Base-by-base conservation (phyloP, 2,329 filamentous ascomycete species). In the Hawksworthiomyces lignivorus region DNA sequence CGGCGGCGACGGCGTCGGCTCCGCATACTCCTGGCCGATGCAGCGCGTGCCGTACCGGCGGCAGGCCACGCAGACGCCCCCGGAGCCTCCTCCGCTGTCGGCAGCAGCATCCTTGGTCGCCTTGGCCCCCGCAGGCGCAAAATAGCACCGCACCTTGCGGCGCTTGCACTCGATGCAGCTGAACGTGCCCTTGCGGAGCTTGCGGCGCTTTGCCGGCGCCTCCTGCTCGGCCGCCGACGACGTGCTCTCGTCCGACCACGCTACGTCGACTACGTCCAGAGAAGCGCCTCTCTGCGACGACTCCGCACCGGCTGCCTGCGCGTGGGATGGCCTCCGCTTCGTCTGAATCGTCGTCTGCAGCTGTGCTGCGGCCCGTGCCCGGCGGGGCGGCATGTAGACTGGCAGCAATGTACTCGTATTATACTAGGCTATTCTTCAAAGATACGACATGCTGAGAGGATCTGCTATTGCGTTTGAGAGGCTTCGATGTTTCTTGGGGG, bases 101-200 rank as follows among this genome's bases (percentile, higher is more conserved):
- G 14, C 18, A 6, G 10, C 29, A 8, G 17, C 11, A 8, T 20
- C 14, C 14, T 11, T 9, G 26, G 7, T 19, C 19, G 6, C n/a
- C 21, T 5, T 11, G 18, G 17, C n/a, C 8, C 9, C n/a, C 11
- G 18, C 26, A 9, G n/a, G n/a, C n/a, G 56, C 52, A 41, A 70
- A 68, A 18, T 61, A 62, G 48, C 73, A 77, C 4, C 62, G 59
- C 9, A 68, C 62, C 56, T 77, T 77, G 21, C 71, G 64, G 35
- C 67, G 62, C 54, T 47, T 49, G 41, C 73, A 77, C 47, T 75
- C 71, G 69, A 69, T 75, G 52, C 73, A 77, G 46, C 70, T 75
- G 20, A 58, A 62, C 0, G 73, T 77, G n/a, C 73, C 73, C 39
- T 73, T 76, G 17, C 70, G 67, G 18, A 73, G 39, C 31, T 38